Base-by-base conservation (phyloP, 2,329 filamentous ascomycete genomes). In the Cladosporium colombiae region DNA sequence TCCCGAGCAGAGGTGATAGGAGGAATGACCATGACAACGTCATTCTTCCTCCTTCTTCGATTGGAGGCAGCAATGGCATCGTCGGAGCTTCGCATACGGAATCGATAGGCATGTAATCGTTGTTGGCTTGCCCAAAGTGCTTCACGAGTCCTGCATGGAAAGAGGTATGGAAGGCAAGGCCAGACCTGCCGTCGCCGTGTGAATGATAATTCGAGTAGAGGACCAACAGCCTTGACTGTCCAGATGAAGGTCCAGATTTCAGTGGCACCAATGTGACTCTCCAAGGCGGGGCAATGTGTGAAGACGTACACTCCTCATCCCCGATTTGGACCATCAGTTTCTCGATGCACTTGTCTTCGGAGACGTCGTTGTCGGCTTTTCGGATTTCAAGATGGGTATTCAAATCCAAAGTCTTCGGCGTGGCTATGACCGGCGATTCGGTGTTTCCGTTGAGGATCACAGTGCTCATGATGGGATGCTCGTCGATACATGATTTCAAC, bases 11-110 rank as follows among this genome's bases (percentile, higher is more conserved):
- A 0, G 81, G 79, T 2, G 68, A 70, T 0, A 83, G 76, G 3
- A 84, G 77, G 64, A 77, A 84, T 0, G 69, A 70, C 80, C 78
- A 82, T 0, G 81, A 81, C 35, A 84, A 80, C 1, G 77, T 74
- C 1, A 84, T 74, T 7, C 74, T 71, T 10, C 73, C 73, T 2
- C 75, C 72, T 8, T 74, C 75, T 59, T 83, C 80, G 21, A 82
- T 76, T 0, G 81, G 75, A 4, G 75, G 73, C 2, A 82, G 69
- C 46, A 62, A 35, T 14, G 46, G 16, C 2, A 11, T 40, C 5
- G 21, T 14, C 5, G 60, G 33, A 56, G 33, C 73, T 44, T 65
- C 13, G 21, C 73, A 64, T 5, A 62, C 57, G 2, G 66, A 13
- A 16, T 64, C 44, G n/a, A 31, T 44, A 37, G 68, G 56, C 58